Evolutionary conservation across 306 rosid genomes (phyloP), one percentile per base, ranked within the genome.

Genomic region (Cicer chorassanicum): DNA sequence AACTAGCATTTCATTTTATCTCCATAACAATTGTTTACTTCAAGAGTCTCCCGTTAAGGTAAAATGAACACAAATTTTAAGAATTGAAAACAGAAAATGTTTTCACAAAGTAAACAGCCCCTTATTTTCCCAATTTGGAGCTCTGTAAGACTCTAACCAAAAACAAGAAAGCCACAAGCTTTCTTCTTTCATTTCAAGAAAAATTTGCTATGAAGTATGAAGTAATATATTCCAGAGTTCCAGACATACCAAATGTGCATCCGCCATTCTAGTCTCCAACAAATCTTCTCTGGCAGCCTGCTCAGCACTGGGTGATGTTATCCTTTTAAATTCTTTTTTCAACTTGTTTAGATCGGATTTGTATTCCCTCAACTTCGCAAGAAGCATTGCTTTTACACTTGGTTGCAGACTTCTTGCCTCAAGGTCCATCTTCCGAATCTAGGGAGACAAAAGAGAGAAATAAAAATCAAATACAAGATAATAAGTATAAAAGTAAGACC

Each of bases 401-500:
- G 97, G 93, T 81, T 88, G 97, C 89, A 92, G 79, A 79, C 96
- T 92, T 79, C 97, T 88, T 1, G 96, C 96, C 75, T 92, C 97
- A 18, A 92, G 90, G 78, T 92, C 97, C 97, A 92, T 92, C 82
- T 92, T 92, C 82, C 97, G 85, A 78, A 92, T 92, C 97, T 92
- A 68, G 10, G 41, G 78, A 62, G n/a, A 68, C 3, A 62, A 8
- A 38, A 45, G 15, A 19, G 44, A 55, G 1, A 18, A 13, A 10
- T 16, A 14, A 66, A 55, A 77, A 64, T 63, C 8, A 70, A 14
- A 74, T 61, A 18, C 15, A 55, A 48, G 46, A 74, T 54, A 42
- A 56, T 42, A 43, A 46, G 29, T 39, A 48, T 11, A 6, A 16
- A 76, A 61, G 42, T 62, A 42, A 74, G 56, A 44, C 18, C 50